A percentile compares a stretch with the other conserved stretches of the same genome.
These are phyloP conservation scores for Saccharum officinarum DNA, from an alignment of 176 grass and related monocot species.

Conservation along the genomic window DNA sequence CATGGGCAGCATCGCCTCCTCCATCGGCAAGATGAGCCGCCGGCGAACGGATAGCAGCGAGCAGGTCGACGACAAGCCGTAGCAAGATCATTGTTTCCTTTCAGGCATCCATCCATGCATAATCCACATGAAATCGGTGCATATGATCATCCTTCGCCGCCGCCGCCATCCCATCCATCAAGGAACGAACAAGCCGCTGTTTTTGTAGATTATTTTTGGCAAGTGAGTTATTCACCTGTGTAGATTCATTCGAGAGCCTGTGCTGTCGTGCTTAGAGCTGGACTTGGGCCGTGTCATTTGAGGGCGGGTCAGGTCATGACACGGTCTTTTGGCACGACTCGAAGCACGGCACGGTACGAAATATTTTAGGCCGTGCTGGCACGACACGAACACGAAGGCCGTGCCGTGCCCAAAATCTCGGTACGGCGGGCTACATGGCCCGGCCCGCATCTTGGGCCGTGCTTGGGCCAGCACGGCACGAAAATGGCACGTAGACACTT, in stretches of 20 bases:
- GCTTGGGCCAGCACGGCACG: no score
- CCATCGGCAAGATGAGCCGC: constrained; percentile 85
- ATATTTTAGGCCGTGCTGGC: no score
- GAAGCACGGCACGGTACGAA: no score
- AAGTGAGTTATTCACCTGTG: constrained; percentile 33
- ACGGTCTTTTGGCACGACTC: no score
- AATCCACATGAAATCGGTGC: not conserved
- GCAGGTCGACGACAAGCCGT: constrained; percentile 51
- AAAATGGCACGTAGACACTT: no score
- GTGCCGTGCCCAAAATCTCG: no score
- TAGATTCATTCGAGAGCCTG: constrained; percentile 35
- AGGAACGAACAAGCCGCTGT: constrained; percentile 13
- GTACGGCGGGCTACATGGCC: no score
- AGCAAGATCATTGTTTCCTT: not conserved
- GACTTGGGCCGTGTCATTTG: no score
- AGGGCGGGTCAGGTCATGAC: no score
- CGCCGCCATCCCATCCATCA: not conserved
- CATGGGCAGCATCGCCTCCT: constrained; percentile 80
- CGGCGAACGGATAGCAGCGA: constrained; percentile 51
- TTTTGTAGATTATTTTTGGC: constrained; percentile 51
- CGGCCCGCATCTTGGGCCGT: no score
- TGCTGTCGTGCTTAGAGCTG: not conserved
- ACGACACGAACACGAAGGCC: no score
- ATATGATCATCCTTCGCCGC: constrained; percentile 11
- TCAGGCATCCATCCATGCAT: not conserved